These are phyloP conservation scores for Plectosphaerella cucumerina DNA, from an alignment of 2,329 filamentous ascomycete species.

Conservation along the genomic window DNA sequence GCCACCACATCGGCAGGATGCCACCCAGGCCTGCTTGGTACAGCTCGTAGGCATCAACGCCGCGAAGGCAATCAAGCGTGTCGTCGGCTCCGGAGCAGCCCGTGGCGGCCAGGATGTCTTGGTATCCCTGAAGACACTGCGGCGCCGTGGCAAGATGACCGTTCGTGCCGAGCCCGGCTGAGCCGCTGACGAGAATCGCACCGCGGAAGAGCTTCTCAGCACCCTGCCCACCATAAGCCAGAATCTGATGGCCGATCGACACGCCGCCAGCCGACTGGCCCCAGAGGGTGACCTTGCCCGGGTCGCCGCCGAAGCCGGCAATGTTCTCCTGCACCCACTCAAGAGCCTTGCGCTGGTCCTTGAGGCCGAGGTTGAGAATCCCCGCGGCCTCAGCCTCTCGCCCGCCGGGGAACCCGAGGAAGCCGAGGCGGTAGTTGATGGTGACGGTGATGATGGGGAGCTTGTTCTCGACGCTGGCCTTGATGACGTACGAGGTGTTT, in stretches of 20 bases:
- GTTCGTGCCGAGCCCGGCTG: constrained; percentile 1
- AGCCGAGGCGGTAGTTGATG: constrained; percentile 48
- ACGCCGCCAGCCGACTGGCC: constrained; percentile 39
- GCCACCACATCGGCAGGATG: constrained; percentile 3
- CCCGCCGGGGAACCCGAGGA: constrained; percentile 50
- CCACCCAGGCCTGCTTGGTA: background rate
- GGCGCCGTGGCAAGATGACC: background rate
- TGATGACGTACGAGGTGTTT: constrained; percentile 56
- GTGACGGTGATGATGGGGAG: constrained; percentile 43
- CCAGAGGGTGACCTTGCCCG: constrained; percentile 42
- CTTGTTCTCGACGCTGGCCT: constrained; percentile 36
- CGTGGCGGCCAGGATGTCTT: constrained; percentile 1
- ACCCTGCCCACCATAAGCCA: constrained; percentile 6
- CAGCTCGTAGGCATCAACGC: background rate
- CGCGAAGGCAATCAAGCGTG: constrained; percentile 6
- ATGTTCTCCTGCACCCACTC: constrained; percentile 54
- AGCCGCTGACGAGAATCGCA: constrained; percentile 6
- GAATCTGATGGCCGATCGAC: constrained; percentile 6
- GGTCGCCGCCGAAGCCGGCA: constrained; percentile 46
- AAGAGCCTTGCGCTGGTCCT: constrained; percentile 46
- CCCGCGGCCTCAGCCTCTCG: constrained; percentile 42
- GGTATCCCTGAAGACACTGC: background rate
- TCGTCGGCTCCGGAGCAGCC: constrained; percentile 4
- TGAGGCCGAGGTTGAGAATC: constrained; percentile 48
- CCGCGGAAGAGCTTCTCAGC: constrained; percentile 5